Evolutionary conservation across 2,329 filamentous ascomycete genomes (phyloP).

Genomic region (Colletotrichum shisoi): DNA sequence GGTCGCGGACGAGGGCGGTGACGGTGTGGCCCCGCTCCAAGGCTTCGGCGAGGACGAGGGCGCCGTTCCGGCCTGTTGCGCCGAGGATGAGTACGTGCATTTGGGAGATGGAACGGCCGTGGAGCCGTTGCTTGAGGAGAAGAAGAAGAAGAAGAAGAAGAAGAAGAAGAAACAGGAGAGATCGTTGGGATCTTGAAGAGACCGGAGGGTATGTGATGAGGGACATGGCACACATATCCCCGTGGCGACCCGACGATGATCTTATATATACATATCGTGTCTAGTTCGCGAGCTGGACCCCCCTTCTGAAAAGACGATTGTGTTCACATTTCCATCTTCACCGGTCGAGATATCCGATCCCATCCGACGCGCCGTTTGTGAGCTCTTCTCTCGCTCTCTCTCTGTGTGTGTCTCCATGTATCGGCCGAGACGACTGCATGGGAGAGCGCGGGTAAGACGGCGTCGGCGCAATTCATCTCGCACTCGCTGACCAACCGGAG

Average conservation of each 20-base stretch:
- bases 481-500: neutral
- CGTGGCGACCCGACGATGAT: neutral
- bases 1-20: conserved; percentile 56
- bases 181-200: too few relatives aligned
- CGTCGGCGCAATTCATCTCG: neutral
- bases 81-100: conserved; percentile 59
- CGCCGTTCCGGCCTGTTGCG: conserved; percentile 57
- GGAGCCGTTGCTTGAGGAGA: neutral
- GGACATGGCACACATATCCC: neutral
- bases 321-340: neutral
- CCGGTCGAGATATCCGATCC: neutral
- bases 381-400: neutral
- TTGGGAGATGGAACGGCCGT: conserved; percentile 19
- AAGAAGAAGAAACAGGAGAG: neutral
- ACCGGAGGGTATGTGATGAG: neutral
- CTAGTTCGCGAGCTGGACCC: neutral
- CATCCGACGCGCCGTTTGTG: too few relatives aligned
- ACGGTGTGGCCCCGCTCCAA: conserved; percentile 53
- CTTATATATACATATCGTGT: neutral
- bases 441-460: neutral
- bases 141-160: neutral
- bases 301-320: neutral
- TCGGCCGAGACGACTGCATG: conserved; percentile 2
- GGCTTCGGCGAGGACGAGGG: conserved; percentile 52
- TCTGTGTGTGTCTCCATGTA: neutral